Evolutionary conservation across 805 yeast species (phyloP).

Genomic region (Maudiozyma saulgeensis): DNA sequence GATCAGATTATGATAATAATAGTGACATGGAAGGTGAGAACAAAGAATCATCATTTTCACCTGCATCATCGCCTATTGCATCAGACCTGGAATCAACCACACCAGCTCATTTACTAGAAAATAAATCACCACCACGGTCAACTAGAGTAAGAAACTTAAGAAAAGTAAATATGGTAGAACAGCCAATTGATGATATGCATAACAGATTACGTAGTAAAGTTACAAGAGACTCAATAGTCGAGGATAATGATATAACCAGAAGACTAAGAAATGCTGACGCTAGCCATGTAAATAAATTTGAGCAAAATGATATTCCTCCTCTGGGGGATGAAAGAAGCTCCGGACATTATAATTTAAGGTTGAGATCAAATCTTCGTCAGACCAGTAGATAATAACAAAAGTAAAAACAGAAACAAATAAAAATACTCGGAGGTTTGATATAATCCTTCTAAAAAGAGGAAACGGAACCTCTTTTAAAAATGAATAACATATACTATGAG

Average conservation of each 20-base stretch:
- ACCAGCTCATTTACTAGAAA: background rate
- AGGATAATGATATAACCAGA: conserved; percentile 3
- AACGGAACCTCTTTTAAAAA: too few species aligned
- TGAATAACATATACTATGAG: too few species aligned
- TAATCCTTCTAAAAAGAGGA: too few species aligned
- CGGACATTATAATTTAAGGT: conserved; percentile 25
- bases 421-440: too few species aligned
- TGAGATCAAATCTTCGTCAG: conserved; percentile 23
- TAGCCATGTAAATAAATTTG: background rate
- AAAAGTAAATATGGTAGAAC: background rate
- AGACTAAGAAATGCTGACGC: conserved; percentile 17
- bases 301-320: background rate
- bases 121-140: background rate
- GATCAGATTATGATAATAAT: background rate
- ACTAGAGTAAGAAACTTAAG: background rate
- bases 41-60: background rate
- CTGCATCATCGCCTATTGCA: background rate
- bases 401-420: background rate
- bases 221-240: background rate
- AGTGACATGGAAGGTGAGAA: conserved; percentile 6
- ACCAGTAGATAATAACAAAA: conserved; percentile 2
- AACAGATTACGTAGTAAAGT: background rate
- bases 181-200: background rate
- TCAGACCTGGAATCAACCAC: background rate
- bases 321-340: conserved; percentile 22